Percentiles rank a stretch among this genome's conserved stretches.
phyloP scores from a whole-genome alignment of 352 stramenopile species.

The Globisporangium okanoganense region DNA sequence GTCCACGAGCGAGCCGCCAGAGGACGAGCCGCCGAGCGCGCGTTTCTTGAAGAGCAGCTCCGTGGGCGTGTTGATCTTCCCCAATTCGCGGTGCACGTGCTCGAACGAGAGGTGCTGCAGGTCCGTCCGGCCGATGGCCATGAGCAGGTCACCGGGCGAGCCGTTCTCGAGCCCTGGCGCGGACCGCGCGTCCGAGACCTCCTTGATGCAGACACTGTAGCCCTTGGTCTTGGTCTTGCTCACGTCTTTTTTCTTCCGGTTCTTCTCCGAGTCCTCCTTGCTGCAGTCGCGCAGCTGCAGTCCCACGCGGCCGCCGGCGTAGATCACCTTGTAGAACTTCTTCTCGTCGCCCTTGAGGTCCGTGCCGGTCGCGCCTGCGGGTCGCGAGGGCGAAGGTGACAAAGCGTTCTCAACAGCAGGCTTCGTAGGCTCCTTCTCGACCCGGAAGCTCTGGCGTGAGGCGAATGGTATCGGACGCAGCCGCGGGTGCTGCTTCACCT shows the following conservation, averaged over 20 bases:
- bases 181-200: slow-evolving; percentile 44
- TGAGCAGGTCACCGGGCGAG: slow-evolving; percentile 53
- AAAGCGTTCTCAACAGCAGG: slow-evolving; percentile 2
- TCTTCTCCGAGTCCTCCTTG: slow-evolving; percentile 33
- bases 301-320: slow-evolving; percentile 43
- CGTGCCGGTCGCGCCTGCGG: slow-evolving; percentile 8
- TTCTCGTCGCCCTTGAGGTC: slow-evolving; percentile 33
- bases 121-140: slow-evolving; percentile 62
- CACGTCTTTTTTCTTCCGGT: slow-evolving; percentile 41
- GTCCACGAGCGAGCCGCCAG: slow-evolving; percentile 46
- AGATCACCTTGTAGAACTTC: slow-evolving; percentile 67
- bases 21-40: slow-evolving; percentile 25
- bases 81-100: slow-evolving; percentile 45
- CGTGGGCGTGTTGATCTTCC: slow-evolving; percentile 37
- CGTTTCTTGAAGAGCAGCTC: slow-evolving; percentile 66
- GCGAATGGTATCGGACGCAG: slow-evolving; percentile 14
- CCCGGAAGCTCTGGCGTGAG: slow-evolving; percentile 56
- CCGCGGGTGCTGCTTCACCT: slow-evolving; percentile 10
- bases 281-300: slow-evolving; percentile 46
- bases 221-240: slow-evolving; percentile 61
- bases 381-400: neutral
- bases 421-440: slow-evolving; percentile 24
- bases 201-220: slow-evolving; percentile 59
- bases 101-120: slow-evolving; percentile 64
- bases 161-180: slow-evolving; percentile 51